phyloP scores from a whole-genome alignment of 345 rosid genomes.

The Melaleuca quinquenervia region DNA sequence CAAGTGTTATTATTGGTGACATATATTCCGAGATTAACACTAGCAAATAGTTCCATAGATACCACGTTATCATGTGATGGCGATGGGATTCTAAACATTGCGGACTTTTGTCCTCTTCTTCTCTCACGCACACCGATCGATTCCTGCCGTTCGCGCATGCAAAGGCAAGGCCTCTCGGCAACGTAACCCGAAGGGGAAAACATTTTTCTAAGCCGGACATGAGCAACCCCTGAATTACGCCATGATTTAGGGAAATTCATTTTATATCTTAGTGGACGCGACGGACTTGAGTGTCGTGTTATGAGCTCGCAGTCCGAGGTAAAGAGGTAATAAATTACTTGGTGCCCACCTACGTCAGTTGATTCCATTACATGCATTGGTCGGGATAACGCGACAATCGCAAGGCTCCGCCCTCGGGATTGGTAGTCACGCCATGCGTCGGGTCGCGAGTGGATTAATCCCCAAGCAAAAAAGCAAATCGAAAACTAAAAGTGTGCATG shows the following conservation, averaged over 20 bases:
- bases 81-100: background rate
- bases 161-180: background rate
- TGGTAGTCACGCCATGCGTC: background rate
- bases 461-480: background rate
- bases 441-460: background rate
- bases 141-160: background rate
- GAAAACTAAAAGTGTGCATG: no score
- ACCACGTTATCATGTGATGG: background rate
- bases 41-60: background rate
- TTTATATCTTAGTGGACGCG: background rate
- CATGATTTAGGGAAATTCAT: conserved; percentile 28
- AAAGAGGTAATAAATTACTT: background rate
- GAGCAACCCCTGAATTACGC: conserved; percentile 40
- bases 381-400: background rate
- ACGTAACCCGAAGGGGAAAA: background rate
- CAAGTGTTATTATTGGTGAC: background rate
- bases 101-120: background rate
- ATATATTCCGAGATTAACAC: background rate
- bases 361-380: background rate
- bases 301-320: background rate
- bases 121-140: background rate
- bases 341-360: background rate
- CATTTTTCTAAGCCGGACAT: background rate
- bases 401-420: background rate
- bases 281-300: background rate